Conservation (phyloP, 352 stramenopile species). For the Phytophthora sansomeana region DNA sequence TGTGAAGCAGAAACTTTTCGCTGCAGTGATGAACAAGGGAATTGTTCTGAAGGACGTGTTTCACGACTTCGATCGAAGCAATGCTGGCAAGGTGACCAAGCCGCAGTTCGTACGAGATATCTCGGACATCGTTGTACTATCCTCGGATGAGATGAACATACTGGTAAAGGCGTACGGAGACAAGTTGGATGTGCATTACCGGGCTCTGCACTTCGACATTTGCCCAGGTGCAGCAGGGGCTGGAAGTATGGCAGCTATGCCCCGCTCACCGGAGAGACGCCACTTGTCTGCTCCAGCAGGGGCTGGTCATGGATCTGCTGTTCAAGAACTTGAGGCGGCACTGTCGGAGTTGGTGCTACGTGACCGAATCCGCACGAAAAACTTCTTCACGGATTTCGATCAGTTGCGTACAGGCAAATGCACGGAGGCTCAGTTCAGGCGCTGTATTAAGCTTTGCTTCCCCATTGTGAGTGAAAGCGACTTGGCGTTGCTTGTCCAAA, state of each 20-base stretch:
- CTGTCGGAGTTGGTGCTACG: slow-evolving; percentile 67
- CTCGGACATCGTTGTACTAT: slow-evolving; percentile 67
- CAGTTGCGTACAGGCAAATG: slow-evolving; percentile 78
- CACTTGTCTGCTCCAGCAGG: slow-evolving; percentile 50
- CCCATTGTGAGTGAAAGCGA: slow-evolving; percentile 66
- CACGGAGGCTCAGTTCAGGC: slow-evolving; percentile 79
- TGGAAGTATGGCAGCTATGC: slow-evolving; percentile 31
- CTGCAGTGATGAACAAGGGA: slow-evolving; percentile 78
- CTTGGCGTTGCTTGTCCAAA: slow-evolving; percentile 62
- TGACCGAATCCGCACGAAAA: slow-evolving; percentile 84
- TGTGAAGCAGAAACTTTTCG: slow-evolving; percentile 66
- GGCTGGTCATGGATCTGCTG: slow-evolving; percentile 12
- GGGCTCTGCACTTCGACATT: slow-evolving; percentile 77
- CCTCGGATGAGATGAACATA: slow-evolving; percentile 57
- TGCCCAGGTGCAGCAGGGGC: slow-evolving; percentile 47
- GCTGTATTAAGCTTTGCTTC: slow-evolving; percentile 84
- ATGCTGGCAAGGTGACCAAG: slow-evolving; percentile 85
- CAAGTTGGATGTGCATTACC: slow-evolving; percentile 82
- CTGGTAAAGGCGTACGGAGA: slow-evolving; percentile 79
- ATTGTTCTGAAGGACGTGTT: slow-evolving; percentile 91
- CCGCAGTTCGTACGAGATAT: slow-evolving; percentile 81
- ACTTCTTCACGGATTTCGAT: slow-evolving; percentile 90
- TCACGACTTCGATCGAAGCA: slow-evolving; percentile 86
- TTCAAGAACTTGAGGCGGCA: slow-evolving; percentile 64
- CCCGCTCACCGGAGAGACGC: slow-evolving; percentile 62